Conservation (phyloP, 2,329 filamentous ascomycete genomes). For the Cladosporium oxysporum region DNA sequence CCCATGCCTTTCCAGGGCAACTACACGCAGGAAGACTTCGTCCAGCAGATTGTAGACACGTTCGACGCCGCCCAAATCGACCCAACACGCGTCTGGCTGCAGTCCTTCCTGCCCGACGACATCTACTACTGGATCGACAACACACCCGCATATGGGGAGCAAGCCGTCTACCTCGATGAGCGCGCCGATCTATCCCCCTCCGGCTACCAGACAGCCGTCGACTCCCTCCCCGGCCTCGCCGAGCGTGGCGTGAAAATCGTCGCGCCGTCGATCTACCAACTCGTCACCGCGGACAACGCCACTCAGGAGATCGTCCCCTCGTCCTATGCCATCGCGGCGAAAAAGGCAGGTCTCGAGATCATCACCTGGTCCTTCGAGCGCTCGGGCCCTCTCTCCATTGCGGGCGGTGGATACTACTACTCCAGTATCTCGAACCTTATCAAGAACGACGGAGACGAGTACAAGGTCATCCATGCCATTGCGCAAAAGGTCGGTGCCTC, state of each 20-base stretch:
- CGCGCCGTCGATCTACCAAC: slow-evolving; percentile 63
- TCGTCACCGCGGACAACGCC: slow-evolving; percentile 53
- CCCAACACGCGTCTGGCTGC: slow-evolving; percentile 59
- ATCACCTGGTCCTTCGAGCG: slow-evolving; percentile 71
- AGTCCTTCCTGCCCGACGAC: slow-evolving; percentile 59
- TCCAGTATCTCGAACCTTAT: slow-evolving; percentile 55
- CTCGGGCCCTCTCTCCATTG: slow-evolving; percentile 57
- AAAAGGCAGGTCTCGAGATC: slow-evolving; percentile 63
- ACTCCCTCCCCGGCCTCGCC: slow-evolving; percentile 58
- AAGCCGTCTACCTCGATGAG: slow-evolving; percentile 67
- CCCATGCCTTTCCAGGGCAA: slow-evolving; percentile 66
- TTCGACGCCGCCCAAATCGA: slow-evolving; percentile 57
- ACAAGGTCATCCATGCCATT: slow-evolving; percentile 65
- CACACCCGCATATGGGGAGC: slow-evolving; percentile 61
- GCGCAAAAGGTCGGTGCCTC: slow-evolving; percentile 60
- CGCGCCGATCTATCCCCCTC: slow-evolving; percentile 54
- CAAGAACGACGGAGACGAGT: slow-evolving; percentile 66
- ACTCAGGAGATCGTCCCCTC: slow-evolving; percentile 62
- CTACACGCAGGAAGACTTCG: slow-evolving; percentile 67
- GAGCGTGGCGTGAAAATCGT: slow-evolving; percentile 62
- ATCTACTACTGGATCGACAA: slow-evolving; percentile 67
- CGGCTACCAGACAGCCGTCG: slow-evolving; percentile 57
- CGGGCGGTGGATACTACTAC: slow-evolving; percentile 58
- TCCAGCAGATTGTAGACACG: slow-evolving; percentile 65
- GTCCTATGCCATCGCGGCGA: slow-evolving; percentile 62